Evolutionary conservation across 441 rosid genomes (phyloP).

Genomic region (Mallotus japonicus): DNA sequence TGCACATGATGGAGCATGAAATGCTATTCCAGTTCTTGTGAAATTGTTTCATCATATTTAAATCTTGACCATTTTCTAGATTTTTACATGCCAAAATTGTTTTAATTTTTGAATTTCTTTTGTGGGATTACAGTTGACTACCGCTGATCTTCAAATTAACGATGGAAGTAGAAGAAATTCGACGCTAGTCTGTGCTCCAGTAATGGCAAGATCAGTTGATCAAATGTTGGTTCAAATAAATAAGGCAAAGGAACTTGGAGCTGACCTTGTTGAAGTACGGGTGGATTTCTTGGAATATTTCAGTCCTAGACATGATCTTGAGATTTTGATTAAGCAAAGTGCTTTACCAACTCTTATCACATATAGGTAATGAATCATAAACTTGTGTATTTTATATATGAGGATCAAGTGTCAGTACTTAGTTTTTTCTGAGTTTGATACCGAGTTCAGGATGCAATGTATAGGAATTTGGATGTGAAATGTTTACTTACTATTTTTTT

Average conservation of each 20-base stretch:
- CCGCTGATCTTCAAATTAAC: slow-evolving; percentile 34
- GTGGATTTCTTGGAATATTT: slow-evolving; percentile 58
- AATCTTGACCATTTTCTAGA: neutral
- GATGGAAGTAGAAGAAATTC: slow-evolving; percentile 38
- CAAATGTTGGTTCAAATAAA: slow-evolving; percentile 49
- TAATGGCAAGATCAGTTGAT: slow-evolving; percentile 51
- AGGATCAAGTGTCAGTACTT: neutral
- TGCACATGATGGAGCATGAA: neutral
- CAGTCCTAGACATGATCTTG: slow-evolving; percentile 46
- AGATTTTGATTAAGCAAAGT: slow-evolving; percentile 41
- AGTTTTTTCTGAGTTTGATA: neutral
- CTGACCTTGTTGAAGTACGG: slow-evolving; percentile 77
- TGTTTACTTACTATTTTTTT: neutral
- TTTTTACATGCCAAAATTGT: neutral
- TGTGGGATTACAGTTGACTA: slow-evolving; percentile 32
- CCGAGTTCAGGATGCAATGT: neutral
- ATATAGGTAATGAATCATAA: slow-evolving; percentile 36
- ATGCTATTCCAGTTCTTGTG: neutral
- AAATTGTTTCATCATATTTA: neutral
- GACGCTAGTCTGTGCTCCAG: slow-evolving; percentile 44
- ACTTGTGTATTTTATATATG: neutral
- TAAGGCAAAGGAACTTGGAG: slow-evolving; percentile 60
- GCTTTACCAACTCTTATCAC: slow-evolving; percentile 58
- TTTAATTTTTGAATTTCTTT: neutral
- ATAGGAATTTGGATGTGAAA: neutral